Percentiles rank a stretch among this genome's conserved stretches.
Conservation (phyloP, 2,329 filamentous ascomycete species). For the Fusarium irregulare region DNA sequence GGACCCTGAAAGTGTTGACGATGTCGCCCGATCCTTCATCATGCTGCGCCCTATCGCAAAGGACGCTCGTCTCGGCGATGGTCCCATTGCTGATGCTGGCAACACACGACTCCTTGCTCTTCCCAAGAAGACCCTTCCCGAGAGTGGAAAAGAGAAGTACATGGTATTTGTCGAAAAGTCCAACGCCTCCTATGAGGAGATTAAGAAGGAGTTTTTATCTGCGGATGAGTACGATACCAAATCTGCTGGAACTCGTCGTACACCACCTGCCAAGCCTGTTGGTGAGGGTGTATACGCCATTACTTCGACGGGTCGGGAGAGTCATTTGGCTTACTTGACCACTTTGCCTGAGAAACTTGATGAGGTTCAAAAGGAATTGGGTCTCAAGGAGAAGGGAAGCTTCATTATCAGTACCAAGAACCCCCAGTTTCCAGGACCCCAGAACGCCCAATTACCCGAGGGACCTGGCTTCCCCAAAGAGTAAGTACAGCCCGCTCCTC, state of each 20-base stretch:
- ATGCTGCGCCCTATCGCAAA: constrained; percentile 78
- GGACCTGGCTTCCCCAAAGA: constrained; percentile 77
- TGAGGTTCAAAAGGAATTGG: constrained; percentile 80
- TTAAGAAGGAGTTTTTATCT: constrained; percentile 79
- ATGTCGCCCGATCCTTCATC: constrained; percentile 83
- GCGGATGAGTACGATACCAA: constrained; percentile 79
- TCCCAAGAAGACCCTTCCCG: constrained; percentile 86
- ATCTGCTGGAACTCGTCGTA: constrained; percentile 75
- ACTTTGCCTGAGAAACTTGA: constrained; percentile 78
- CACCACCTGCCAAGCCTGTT: constrained; percentile 77
- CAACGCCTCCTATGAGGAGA: constrained; percentile 70
- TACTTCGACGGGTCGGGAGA: constrained; percentile 75
- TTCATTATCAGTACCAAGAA: constrained; percentile 87
- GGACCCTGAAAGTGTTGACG: constrained; percentile 73
- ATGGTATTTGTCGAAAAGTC: constrained; percentile 87
- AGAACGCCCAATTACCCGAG: constrained; percentile 70
- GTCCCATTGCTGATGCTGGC: constrained; percentile 59
- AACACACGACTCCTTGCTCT: constrained; percentile 80
- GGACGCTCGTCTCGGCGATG: constrained; percentile 70
- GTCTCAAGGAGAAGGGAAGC: constrained; percentile 76
- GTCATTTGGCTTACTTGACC: constrained; percentile 82
- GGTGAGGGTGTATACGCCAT: constrained; percentile 89
- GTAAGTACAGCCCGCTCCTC: constrained; percentile 55
- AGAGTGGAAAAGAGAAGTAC: constrained; percentile 74
- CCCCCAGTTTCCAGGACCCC: constrained; percentile 74